These are phyloP conservation scores for Komagataella pseudopastoris DNA, from an alignment of 805 yeast species.

Conservation along the genomic window DNA sequence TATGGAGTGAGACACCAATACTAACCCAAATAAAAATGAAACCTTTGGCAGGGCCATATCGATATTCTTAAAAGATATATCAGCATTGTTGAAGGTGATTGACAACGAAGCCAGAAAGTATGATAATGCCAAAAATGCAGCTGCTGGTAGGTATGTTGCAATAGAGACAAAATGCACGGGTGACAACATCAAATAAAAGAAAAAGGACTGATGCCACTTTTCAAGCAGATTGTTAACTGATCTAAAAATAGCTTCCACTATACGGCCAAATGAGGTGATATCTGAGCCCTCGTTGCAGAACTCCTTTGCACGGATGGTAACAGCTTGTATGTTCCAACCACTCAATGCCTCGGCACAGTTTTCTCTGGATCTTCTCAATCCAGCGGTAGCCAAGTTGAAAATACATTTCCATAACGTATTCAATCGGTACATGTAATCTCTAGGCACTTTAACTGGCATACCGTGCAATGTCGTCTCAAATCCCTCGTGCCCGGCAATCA, in stretches of 20 bases:
- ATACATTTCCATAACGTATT: conserved; percentile 52
- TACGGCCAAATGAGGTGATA: conserved; percentile 83
- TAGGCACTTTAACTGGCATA: conserved; percentile 30
- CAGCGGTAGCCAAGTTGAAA: conserved; percentile 55
- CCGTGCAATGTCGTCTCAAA: conserved; percentile 57
- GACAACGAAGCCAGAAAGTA: conserved; percentile 60
- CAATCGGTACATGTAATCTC: conserved; percentile 41
- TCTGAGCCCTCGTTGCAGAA: conserved; percentile 22
- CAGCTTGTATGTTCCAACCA: conserved; percentile 91
- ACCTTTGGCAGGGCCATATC: conserved; percentile 1
- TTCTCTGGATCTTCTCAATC: conserved; percentile 20
- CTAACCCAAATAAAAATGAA: conserved; percentile 7
- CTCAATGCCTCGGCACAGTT: conserved; percentile 85
- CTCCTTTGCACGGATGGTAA: conserved; percentile 55
- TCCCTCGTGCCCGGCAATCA: conserved; percentile 64
- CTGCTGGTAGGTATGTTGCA: conserved; percentile 85
- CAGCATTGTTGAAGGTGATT: conserved; percentile 31
- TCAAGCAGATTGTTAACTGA: conserved; percentile 86
- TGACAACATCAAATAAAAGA: conserved; percentile 73
- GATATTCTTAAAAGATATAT: conserved; percentile 8
- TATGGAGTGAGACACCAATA: conserved; percentile 13
- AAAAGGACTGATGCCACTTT: conserved; percentile 94
- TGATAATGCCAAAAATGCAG: conserved; percentile 54
- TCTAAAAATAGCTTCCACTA: conserved; percentile 77
- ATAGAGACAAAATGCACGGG: conserved; percentile 81